phyloP scores from a whole-genome alignment of 2,329 filamentous ascomycete species.

The Berkeleyomyces basicola region DNA sequence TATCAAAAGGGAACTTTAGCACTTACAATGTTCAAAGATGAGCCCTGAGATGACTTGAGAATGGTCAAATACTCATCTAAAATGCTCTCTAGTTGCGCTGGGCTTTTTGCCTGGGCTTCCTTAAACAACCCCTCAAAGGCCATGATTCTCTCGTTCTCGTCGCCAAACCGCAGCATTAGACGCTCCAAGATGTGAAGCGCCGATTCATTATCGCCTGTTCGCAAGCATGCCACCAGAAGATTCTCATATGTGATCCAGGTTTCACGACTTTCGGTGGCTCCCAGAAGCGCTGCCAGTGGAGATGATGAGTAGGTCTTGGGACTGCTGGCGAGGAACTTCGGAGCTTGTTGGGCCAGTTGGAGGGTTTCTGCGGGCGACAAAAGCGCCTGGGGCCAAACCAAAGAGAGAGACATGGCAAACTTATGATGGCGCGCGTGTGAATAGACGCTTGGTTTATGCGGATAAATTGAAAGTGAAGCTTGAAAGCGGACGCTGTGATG shows the following conservation, averaged over 20 bases:
- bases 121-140: slow-evolving; percentile 68
- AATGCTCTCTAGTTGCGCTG: slow-evolving; percentile 48
- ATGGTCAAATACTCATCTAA: slow-evolving; percentile 64
- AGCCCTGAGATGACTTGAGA: slow-evolving; percentile 33
- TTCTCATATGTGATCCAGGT: slow-evolving; percentile 80
- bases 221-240: slow-evolving; percentile 66
- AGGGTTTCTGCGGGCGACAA: slow-evolving; percentile 39
- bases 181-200: slow-evolving; percentile 61
- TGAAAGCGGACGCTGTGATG: too few species aligned
- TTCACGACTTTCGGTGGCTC: slow-evolving; percentile 53
- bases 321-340: slow-evolving; percentile 35
- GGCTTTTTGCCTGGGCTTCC: slow-evolving; percentile 59
- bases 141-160: slow-evolving; percentile 70
- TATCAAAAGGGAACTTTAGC: not conserved
- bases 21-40: slow-evolving; percentile 64
- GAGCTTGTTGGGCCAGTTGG: slow-evolving; percentile 44
- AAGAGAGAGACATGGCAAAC: slow-evolving; percentile 30
- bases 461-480: too few species aligned
- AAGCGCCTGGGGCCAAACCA: slow-evolving; percentile 40
- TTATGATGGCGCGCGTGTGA: too few species aligned
- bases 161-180: slow-evolving; percentile 65
- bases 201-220: slow-evolving; percentile 64
- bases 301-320: slow-evolving; percentile 39
- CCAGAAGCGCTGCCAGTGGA: slow-evolving; percentile 35
- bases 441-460: too few species aligned